A percentile compares a stretch with the other conserved stretches of the same genome.
Conservation (phyloP, 352 stramenopile genomes). For the Peronospora farinosa region DNA sequence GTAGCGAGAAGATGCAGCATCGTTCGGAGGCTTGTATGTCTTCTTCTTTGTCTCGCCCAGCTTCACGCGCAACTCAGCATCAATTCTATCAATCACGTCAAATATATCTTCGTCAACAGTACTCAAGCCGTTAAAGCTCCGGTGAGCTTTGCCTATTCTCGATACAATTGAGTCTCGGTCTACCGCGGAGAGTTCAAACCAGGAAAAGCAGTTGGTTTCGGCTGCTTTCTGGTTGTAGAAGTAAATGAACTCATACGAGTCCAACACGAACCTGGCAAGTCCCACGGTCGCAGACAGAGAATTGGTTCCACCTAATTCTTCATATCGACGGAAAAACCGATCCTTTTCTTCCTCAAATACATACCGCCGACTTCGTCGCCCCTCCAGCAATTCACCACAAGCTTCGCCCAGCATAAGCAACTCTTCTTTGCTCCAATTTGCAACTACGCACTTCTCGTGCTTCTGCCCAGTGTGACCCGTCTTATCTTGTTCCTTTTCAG, state of each 20-base stretch:
- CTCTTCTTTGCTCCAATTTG: slow-evolving; percentile 33
- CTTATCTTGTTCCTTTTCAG: slow-evolving; percentile 11
- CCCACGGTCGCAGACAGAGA: slow-evolving; percentile 20
- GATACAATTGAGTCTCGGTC: slow-evolving; percentile 21
- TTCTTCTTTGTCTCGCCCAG: slow-evolving; percentile 34
- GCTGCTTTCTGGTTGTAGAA: slow-evolving; percentile 32
- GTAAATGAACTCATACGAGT: slow-evolving; percentile 45
- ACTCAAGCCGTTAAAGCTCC: slow-evolving; percentile 32
- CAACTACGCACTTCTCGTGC: slow-evolving; percentile 21
- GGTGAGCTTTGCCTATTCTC: slow-evolving; percentile 31
- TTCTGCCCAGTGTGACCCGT: slow-evolving; percentile 17
- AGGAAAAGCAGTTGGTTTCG: slow-evolving; percentile 20
- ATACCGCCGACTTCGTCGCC: slow-evolving; percentile 30
- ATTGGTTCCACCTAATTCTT: slow-evolving; percentile 30
- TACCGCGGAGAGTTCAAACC: slow-evolving; percentile 29
- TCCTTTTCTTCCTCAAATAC: slow-evolving; percentile 41
- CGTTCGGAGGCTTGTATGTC: slow-evolving; percentile 30
- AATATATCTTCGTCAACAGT: slow-evolving; percentile 32
- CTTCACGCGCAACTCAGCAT: slow-evolving; percentile 24
- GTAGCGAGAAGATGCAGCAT: slow-evolving; percentile 30
- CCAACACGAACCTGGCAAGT: slow-evolving; percentile 30
- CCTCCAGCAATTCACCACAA: slow-evolving; percentile 32
- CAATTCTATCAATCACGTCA: slow-evolving; percentile 31
- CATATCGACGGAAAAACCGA: slow-evolving; percentile 29
- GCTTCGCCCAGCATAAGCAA: slow-evolving; percentile 30